Evolutionary conservation across 2,329 filamentous ascomycete species (phyloP).

Genomic region (Colletotrichum australisinense): DNA sequence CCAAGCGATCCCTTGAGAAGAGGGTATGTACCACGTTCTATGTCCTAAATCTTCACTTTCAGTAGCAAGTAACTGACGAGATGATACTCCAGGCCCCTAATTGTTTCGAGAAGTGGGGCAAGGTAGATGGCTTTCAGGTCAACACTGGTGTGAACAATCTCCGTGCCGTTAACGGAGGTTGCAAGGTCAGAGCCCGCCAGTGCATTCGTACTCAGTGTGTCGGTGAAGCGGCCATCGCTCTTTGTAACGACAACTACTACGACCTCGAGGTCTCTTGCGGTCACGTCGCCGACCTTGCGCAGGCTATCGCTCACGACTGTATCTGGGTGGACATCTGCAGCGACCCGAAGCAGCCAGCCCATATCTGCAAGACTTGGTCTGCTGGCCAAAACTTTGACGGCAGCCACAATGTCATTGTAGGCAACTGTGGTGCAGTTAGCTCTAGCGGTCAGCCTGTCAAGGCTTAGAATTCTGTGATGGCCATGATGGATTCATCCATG

Average conservation of each 20-base stretch:
- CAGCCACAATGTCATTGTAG: neutral
- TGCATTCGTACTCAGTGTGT: slow-evolving; percentile 12
- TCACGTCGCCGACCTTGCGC: slow-evolving; percentile 1
- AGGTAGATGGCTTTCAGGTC: neutral
- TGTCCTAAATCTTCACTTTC: neutral
- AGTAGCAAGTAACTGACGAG: neutral
- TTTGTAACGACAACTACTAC: slow-evolving; percentile 13
- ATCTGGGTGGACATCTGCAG: neutral
- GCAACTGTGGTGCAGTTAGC: neutral
- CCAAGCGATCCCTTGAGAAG: neutral
- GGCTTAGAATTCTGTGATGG: neutral
- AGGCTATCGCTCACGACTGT: neutral
- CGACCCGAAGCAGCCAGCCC: neutral
- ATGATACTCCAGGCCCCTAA: neutral
- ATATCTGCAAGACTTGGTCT: neutral
- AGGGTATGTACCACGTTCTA: neutral
- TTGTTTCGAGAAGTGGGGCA: neutral
- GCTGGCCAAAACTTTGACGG: neutral
- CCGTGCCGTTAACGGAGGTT: neutral
- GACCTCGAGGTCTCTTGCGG: slow-evolving; percentile 12
- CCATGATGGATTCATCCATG: no score
- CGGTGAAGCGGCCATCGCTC: neutral
- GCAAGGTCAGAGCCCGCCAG: slow-evolving; percentile 4
- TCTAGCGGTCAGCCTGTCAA: slow-evolving; percentile 12
- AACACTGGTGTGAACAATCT: neutral